phyloP scores from a whole-genome alignment of 2,329 filamentous ascomycete genomes.

The Elsinoe fawcettii region DNA sequence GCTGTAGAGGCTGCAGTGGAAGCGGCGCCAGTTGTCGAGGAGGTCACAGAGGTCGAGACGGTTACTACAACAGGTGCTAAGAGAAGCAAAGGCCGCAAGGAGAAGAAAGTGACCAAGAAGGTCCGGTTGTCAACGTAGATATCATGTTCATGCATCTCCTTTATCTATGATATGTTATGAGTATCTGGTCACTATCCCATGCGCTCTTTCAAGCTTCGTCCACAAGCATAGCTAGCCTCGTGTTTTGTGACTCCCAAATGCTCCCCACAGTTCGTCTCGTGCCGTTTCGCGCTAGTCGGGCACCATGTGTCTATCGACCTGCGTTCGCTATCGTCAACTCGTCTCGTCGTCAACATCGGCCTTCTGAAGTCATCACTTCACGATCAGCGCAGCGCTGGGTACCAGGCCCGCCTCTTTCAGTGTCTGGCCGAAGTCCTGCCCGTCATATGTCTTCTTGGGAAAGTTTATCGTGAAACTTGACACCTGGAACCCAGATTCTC shows the following conservation, averaged over 20 bases:
- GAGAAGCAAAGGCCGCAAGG: constrained; percentile 27
- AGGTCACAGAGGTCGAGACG: constrained; percentile 28
- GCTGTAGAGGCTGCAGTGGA: constrained; percentile 28
- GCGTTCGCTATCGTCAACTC: background rate
- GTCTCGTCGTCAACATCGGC: background rate
- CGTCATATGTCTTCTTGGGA: constrained; percentile 69
- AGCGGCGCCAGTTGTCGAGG: constrained; percentile 23
- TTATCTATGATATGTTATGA: background rate
- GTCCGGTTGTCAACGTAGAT: constrained; percentile 11
- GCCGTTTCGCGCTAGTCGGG: background rate
- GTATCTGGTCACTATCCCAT: background rate
- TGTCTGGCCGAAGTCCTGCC: constrained; percentile 74
- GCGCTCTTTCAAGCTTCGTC: background rate
- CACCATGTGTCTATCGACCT: background rate
- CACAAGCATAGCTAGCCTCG: background rate
- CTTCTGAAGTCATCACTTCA: constrained; percentile 40
- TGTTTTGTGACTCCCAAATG: background rate
- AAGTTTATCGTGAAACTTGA: constrained; percentile 78
- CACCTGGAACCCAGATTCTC: constrained; percentile 63
- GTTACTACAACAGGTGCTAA: constrained; percentile 29
- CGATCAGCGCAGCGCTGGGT: constrained; percentile 82
- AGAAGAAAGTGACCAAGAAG: constrained; percentile 21
- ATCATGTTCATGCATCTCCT: background rate
- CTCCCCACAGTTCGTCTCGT: background rate
- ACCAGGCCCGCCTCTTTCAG: constrained; percentile 86